Evolutionary conservation across 2,329 filamentous ascomycete genomes (phyloP), one percentile per base, ranked within the genome.

Genomic region (Aspergillus sergii): DNA sequence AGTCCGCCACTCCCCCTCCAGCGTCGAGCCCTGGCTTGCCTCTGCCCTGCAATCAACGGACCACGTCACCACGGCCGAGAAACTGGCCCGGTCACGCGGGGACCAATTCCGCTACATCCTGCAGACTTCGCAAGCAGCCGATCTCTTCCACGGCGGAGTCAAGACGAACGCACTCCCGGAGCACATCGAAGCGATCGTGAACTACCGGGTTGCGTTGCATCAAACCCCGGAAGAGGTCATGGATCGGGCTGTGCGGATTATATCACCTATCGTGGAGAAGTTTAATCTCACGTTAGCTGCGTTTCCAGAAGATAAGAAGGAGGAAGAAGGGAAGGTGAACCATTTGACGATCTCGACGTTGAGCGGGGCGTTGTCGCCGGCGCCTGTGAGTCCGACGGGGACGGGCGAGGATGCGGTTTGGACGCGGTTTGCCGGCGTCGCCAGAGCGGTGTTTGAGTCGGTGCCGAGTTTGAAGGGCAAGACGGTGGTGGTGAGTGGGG

Each of bases 81-180:
- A 76, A 23, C 66, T 78, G 34, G 78, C 78, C 34, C 69, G 74
- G 6, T 81, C 80, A 14, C 72, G 78, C 21, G 77, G 78, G 21
- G 73, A 75, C 1, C 69, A 75, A 2, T 80, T 81, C 23, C 80
- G 85, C 36, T 87, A 85, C 65, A 80, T 84, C 0, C 80, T 87
- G 72, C 85, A 87, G 68, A 87, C 85, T 2, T 85, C 83, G 0
- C 85, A 87, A 73, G 83, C 85, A 0, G 81, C 84, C 0, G 85
- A 87, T 68, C 74, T 85, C 39, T 81, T 87, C 69, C 72, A 74
- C 39, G 85, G 85, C 28, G 85, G 85, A 11, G 81, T 86, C 50
- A 88, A 88, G 71, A 82, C 84, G 66, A 88, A 88, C 62, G 85
- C 85, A 2, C 79, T 88, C 45, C 85, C 85, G 0, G 85, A 87